phyloP scores from a whole-genome alignment of 768 basidiomycete genomes.

The Pholiota molesta region DNA sequence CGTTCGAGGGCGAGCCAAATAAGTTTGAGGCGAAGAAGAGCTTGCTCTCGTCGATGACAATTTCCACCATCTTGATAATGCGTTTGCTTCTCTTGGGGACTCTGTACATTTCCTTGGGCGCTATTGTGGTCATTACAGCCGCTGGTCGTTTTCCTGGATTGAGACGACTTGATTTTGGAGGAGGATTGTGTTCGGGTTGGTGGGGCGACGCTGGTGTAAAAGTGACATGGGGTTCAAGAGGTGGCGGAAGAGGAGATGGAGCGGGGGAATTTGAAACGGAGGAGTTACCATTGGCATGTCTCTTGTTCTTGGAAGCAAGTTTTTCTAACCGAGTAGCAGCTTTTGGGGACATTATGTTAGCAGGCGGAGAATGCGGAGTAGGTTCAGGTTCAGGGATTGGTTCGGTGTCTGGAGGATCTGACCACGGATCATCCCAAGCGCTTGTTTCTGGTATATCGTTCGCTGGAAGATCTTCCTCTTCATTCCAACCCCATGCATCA shows the following conservation, averaged over 20 bases:
- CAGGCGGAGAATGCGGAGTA: slow-evolving; percentile 32
- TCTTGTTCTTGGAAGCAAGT: slow-evolving; percentile 57
- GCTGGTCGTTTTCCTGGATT: slow-evolving; percentile 23
- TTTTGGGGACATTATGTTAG: slow-evolving; percentile 41
- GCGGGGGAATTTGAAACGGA: slow-evolving; percentile 23
- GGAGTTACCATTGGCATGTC: slow-evolving; percentile 36
- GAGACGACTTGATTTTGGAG: slow-evolving; percentile 13
- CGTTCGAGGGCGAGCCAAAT: slow-evolving; percentile 36
- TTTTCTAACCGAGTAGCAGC: slow-evolving; percentile 59
- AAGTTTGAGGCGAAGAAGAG: slow-evolving; percentile 62
- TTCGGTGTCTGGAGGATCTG: slow-evolving; percentile 38
- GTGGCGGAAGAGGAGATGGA: slow-evolving; percentile 23
- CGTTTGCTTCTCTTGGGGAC: slow-evolving; percentile 62
- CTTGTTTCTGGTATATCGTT: slow-evolving; percentile 42
- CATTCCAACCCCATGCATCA: slow-evolving; percentile 82
- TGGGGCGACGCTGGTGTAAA: slow-evolving; percentile 17
- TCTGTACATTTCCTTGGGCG: slow-evolving; percentile 56
- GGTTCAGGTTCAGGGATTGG: slow-evolving; percentile 32
- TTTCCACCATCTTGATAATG: slow-evolving; percentile 59
- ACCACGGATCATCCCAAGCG: slow-evolving; percentile 75
- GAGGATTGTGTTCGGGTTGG: slow-evolving; percentile 11
- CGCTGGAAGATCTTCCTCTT: slow-evolving; percentile 44
- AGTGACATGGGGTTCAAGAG: slow-evolving; percentile 8
- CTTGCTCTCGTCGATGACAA: slow-evolving; percentile 67
- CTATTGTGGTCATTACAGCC: slow-evolving; percentile 22